Conservation (phyloP, 768 basidiomycete genomes). For the Kwoniella sp. region DNA sequence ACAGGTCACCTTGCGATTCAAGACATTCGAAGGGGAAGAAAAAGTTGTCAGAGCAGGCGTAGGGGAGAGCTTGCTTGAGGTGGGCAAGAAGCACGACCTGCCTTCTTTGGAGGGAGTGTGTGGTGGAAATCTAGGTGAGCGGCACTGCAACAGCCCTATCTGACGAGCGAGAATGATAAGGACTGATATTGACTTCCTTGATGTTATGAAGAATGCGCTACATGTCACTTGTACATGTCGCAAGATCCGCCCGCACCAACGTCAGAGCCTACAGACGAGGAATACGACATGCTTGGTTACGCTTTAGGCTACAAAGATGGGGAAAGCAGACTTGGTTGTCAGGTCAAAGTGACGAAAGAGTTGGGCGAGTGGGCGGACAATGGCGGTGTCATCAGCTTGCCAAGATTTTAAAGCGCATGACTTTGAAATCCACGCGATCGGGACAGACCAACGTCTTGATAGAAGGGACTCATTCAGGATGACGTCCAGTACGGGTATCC, state of each 20-base stretch:
- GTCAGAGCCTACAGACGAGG: conserved; percentile 42
- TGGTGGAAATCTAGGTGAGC: conserved; percentile 51
- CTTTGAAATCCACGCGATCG: no score
- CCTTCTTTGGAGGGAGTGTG: conserved; percentile 52
- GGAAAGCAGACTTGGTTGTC: conserved; percentile 50
- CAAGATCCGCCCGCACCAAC: conserved; percentile 23
- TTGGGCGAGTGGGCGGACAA: conserved; percentile 41
- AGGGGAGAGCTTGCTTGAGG: conserved; percentile 45
- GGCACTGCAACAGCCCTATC: background rate
- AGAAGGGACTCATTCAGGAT: no score
- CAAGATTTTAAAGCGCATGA: conserved; percentile 44
- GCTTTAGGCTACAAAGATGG: conserved; percentile 45
- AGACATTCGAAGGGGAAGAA: conserved; percentile 45
- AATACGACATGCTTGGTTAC: conserved; percentile 54
- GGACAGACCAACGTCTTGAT: background rate
- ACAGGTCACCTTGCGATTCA: conserved; percentile 38
- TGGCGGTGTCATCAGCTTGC: conserved; percentile 46
- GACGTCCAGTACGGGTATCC: no score
- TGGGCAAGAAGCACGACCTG: conserved; percentile 45
- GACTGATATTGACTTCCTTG: background rate
- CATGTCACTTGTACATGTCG: conserved; percentile 52
- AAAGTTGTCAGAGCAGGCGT: conserved; percentile 27
- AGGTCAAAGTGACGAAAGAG: conserved; percentile 45
- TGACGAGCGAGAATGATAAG: background rate
- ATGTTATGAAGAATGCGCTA: conserved; percentile 49